Evolutionary conservation across 352 stramenopile species (phyloP).

Genomic region (Globisporangium megalacanthum): DNA sequence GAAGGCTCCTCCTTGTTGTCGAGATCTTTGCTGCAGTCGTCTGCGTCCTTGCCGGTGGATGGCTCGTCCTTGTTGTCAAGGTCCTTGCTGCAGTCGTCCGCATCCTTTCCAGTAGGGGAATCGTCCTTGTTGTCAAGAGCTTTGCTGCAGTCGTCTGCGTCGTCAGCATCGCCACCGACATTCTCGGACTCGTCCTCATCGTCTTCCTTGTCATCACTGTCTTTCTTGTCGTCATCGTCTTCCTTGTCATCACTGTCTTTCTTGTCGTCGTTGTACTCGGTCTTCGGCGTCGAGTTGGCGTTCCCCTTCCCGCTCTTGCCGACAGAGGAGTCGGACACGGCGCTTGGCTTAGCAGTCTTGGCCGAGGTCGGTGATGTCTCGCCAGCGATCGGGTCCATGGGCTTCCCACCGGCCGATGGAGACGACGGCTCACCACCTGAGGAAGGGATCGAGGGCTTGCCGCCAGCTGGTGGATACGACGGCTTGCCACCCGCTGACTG

Average conservation of each 20-base stretch:
- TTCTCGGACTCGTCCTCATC: constrained; percentile 4
- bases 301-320: constrained; percentile 3
- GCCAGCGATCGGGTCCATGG: neutral
- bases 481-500: constrained; percentile 3
- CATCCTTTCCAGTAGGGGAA: constrained; percentile 8
- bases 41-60: constrained; percentile 9
- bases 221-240: constrained; percentile 8
- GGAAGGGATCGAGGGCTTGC: constrained; percentile 4
- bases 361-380: constrained; percentile 1
- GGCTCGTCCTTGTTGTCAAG: constrained; percentile 7
- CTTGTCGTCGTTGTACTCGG: constrained; percentile 7
- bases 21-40: constrained; percentile 9
- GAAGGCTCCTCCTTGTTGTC: constrained; percentile 22
- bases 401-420: constrained; percentile 10
- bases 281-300: neutral
- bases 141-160: constrained; percentile 19
- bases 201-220: constrained; percentile 4
- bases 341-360: constrained; percentile 2
- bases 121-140: constrained; percentile 19
- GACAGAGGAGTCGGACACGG: constrained; percentile 8
- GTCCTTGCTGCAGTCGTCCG: constrained; percentile 16
- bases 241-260: constrained; percentile 8
- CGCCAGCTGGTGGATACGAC: constrained; percentile 10
- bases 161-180: constrained; percentile 1
- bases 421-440: constrained; percentile 6